Evolutionary conservation across 2,329 filamentous ascomycete species (phyloP).

Genomic region (Trichoderma sp.): DNA sequence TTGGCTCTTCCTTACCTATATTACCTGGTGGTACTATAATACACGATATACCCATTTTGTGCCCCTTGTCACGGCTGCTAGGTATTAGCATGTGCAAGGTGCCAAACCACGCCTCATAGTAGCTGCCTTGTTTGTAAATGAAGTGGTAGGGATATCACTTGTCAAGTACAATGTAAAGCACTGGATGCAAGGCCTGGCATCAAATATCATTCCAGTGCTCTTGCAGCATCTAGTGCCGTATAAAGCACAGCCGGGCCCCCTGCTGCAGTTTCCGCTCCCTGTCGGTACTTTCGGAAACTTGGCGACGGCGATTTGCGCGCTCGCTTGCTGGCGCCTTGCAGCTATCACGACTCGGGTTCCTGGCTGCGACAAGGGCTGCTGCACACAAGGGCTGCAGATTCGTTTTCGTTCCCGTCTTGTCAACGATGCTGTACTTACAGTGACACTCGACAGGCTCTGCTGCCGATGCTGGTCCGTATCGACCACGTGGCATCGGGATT

Average conservation of each 20-base stretch:
- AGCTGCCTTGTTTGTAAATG: background rate
- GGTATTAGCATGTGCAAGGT: too few species aligned
- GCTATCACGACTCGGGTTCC: slow-evolving; percentile 20
- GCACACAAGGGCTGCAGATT: background rate
- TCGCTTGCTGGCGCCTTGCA: slow-evolving; percentile 14
- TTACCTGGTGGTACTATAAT: too few species aligned
- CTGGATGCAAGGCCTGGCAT: background rate
- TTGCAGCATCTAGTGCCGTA: background rate
- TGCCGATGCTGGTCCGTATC: slow-evolving; percentile 11
- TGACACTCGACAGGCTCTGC: background rate
- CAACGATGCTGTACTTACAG: too few species aligned
- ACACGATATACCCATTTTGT: background rate
- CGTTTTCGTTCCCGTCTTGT: slow-evolving; percentile 3
- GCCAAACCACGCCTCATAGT: too few species aligned
- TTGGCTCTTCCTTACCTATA: background rate
- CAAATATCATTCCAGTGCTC: background rate
- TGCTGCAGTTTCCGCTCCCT: background rate
- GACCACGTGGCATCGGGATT: slow-evolving; percentile 17
- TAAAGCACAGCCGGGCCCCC: background rate
- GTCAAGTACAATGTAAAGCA: background rate
- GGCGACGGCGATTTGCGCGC: slow-evolving; percentile 22
- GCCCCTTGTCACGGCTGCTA: background rate
- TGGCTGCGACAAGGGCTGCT: slow-evolving; percentile 6
- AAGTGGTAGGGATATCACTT: too few species aligned
- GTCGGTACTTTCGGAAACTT: slow-evolving; percentile 22